These are phyloP conservation scores for Rutstroemia sp. DNA, from an alignment of 2,329 filamentous ascomycete genomes.

Conservation along the genomic window DNA sequence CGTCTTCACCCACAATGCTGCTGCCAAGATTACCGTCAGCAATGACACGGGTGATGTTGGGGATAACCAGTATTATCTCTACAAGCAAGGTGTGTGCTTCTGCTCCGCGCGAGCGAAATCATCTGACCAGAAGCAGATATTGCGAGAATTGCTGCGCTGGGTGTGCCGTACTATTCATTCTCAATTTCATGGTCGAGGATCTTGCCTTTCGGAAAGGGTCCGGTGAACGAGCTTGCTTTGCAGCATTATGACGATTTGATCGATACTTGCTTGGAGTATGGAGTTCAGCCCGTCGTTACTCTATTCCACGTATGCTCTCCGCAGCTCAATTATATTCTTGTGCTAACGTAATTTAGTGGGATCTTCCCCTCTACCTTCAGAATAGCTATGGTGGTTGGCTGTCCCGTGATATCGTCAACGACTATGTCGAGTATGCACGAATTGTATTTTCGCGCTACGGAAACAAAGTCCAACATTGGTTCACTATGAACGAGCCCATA, in stretches of 20 bases:
- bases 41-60: constrained; percentile 37
- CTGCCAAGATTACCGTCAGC: constrained; percentile 24
- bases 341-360: constrained; percentile 17
- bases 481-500: constrained; percentile 45
- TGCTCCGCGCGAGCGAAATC: neutral
- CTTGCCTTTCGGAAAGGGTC: constrained; percentile 42
- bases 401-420: constrained; percentile 39
- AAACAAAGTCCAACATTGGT: constrained; percentile 43
- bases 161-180: constrained; percentile 44
- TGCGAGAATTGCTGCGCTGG: constrained; percentile 43
- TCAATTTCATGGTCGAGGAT: constrained; percentile 46
- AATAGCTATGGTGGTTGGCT: constrained; percentile 37
- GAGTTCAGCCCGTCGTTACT: constrained; percentile 41
- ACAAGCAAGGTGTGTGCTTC: constrained; percentile 41
- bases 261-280: constrained; percentile 41
- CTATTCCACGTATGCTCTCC: constrained; percentile 33
- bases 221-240: constrained; percentile 42
- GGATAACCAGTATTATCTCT: constrained; percentile 38
- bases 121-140: constrained; percentile 33
- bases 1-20: constrained; percentile 24
- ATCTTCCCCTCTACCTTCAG: constrained; percentile 29
- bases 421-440: constrained; percentile 45
- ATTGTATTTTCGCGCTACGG: constrained; percentile 43
- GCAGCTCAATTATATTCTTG: neutral
- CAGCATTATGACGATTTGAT: constrained; percentile 48